Evolutionary conservation across 2,329 filamentous ascomycete species (phyloP).

Genomic region (Fusarium pseudoanthophilum): DNA sequence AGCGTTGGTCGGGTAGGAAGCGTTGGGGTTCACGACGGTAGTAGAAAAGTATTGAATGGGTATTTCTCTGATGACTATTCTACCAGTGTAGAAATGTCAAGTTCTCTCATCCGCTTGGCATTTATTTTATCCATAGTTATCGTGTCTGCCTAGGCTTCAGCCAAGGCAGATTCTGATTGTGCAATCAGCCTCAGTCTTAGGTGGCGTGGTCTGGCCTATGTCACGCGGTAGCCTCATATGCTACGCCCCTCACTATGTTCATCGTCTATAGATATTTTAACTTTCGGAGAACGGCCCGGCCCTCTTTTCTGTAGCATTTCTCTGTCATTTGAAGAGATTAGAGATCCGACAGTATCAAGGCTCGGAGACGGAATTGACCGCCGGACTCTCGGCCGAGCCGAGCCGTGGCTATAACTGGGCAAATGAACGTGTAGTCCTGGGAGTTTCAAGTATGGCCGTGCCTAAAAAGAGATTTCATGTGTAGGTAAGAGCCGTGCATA

Average conservation of each 20-base stretch:
- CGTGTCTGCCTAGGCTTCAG: conserved; percentile 8
- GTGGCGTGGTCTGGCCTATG: background rate
- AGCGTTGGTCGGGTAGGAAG: too few species aligned
- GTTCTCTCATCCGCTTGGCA: rapidly evolving
- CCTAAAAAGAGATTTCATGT: background rate
- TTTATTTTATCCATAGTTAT: too few species aligned
- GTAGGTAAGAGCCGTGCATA: too few species aligned
- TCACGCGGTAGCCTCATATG: background rate
- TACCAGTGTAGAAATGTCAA: background rate
- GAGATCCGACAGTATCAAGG: too few species aligned
- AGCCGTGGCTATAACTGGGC: background rate
- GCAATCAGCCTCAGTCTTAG: background rate
- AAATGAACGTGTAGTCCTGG: background rate
- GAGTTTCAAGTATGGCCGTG: rapidly evolving
- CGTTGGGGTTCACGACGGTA: too few species aligned
- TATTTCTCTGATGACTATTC: background rate
- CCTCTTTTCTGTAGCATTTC: rapidly evolving
- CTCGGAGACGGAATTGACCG: background rate
- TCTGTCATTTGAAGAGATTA: background rate
- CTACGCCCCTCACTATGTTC: too few species aligned
- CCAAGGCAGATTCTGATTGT: conserved; percentile 20
- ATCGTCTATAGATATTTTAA: rapidly evolving
- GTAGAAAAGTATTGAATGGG: too few species aligned
- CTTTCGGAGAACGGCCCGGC: rapidly evolving
- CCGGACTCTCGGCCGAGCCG: background rate